Percentiles rank a stretch among this genome's conserved stretches.
These are phyloP conservation scores for Neonectria ditissima DNA, from an alignment of 2,329 filamentous ascomycete species.

Conservation along the genomic window DNA sequence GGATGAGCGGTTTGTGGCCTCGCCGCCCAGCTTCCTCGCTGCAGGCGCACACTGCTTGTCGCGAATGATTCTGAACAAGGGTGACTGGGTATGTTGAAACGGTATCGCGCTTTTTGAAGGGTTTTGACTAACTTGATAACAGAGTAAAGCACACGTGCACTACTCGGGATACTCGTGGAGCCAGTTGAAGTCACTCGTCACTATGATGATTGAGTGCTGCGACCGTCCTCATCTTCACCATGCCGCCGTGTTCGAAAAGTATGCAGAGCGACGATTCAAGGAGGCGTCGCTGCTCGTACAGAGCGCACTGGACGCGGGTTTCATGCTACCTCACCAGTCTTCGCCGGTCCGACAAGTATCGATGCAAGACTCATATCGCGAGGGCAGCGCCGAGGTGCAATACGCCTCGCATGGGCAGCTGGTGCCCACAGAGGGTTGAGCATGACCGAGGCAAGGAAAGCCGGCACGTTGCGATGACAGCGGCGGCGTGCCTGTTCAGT, in stretches of 20 bases:
- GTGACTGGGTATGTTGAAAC: slow-evolving; percentile 81
- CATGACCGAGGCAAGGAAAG: background rate
- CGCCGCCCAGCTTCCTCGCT: slow-evolving; percentile 88
- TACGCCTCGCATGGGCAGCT: slow-evolving; percentile 45
- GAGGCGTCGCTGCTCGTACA: slow-evolving; percentile 84
- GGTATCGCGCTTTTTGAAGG: background rate
- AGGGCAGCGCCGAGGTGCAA: slow-evolving; percentile 43
- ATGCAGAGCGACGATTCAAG: slow-evolving; percentile 88
- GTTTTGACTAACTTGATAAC: slow-evolving; percentile 50
- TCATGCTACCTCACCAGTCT: slow-evolving; percentile 59
- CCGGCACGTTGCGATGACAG: slow-evolving; percentile 17
- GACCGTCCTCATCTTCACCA: slow-evolving; percentile 85
- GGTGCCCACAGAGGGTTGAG: slow-evolving; percentile 49
- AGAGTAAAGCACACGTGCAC: slow-evolving; percentile 87
- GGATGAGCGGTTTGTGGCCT: slow-evolving; percentile 96
- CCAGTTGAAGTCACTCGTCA: slow-evolving; percentile 83
- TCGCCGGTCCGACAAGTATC: slow-evolving; percentile 53
- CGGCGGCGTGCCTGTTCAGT: slow-evolving; percentile 14
- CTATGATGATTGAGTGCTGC: slow-evolving; percentile 88
- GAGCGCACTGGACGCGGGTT: slow-evolving; percentile 74
- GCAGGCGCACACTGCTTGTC: slow-evolving; percentile 94
- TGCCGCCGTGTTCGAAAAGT: slow-evolving; percentile 90
- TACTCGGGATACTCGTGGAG: slow-evolving; percentile 93
- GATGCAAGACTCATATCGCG: slow-evolving; percentile 33
- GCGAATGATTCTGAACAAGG: slow-evolving; percentile 88